Evolutionary conservation across 352 stramenopile species (phyloP), one percentile per base, ranked within the genome.

Genomic region (Aphanomyces euteiches): DNA sequence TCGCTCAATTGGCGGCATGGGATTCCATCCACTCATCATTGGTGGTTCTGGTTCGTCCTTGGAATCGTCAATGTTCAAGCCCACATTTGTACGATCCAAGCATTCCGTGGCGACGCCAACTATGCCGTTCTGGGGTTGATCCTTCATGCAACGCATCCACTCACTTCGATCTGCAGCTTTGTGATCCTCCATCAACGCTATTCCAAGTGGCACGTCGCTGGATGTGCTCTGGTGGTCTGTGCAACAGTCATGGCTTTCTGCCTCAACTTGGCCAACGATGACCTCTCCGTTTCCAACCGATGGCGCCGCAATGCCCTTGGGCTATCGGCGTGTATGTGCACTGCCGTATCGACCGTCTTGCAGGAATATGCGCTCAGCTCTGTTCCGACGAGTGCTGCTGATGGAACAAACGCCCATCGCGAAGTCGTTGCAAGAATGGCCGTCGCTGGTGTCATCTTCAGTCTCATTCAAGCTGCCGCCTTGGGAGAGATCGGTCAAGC

Each of bases 41-140:
- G 81, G 73, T 88, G 80, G 80, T 88, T 83, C 77, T 90, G 86
- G 78, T 64, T 79, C 50, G 67, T 90, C 50, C 68, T 88, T 56
- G 82, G 71, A 13, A 56, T 81, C 15, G 80, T 86, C 8, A 80
- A 90, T 70, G 82, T 88, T 41, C 79, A 90, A 67, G 82, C 74
- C 75, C 88, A 90, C 77, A 86, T 86, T 75, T 90, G 85, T 53
- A 77, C 78, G 36, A 78, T 90, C 73, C 86, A 88, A 72, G 80
- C 80, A 17, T 87, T 83, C 78, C 28, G 28, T 37, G 86, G 86
- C 71, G 85, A 82, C 74, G 79, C 79, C 74, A 88, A 88, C 76
- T 88, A 85, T 74, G 80, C 80, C 8, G 86, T 80, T 41, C 78
- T 85, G 43, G 81, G 79, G 13, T 75, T 88, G 68, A 77, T 90